Evolutionary conservation across 768 basidiomycete species (phyloP).

Genomic region (Suillus plorans): DNA sequence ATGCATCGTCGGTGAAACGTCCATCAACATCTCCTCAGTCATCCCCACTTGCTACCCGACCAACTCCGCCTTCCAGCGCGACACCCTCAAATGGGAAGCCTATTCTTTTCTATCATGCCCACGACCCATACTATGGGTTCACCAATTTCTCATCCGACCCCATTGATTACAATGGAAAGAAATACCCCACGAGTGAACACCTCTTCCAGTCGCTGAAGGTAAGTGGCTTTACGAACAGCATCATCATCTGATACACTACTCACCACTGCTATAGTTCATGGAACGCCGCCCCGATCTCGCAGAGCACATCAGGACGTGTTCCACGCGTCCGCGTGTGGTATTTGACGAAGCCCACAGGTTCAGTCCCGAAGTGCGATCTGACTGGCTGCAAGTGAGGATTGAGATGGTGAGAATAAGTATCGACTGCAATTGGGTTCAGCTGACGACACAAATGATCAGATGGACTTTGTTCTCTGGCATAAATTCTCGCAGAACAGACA

Average conservation of each 20-base stretch:
- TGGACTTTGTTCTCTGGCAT: conserved; percentile 39
- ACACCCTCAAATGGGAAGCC: conserved; percentile 13
- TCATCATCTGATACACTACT: background rate
- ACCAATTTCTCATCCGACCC: conserved; percentile 45
- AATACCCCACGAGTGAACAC: conserved; percentile 48
- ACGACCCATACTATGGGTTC: conserved; percentile 38
- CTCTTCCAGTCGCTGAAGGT: conserved; percentile 48
- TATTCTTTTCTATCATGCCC: conserved; percentile 32
- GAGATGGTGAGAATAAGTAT: conserved; percentile 26
- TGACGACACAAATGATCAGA: conserved; percentile 17
- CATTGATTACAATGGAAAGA: conserved; percentile 37
- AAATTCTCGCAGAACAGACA: conserved; percentile 42
- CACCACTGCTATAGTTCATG: conserved; percentile 23
- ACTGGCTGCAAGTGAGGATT: conserved; percentile 33
- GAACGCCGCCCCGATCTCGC: conserved; percentile 35
- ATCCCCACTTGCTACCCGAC: background rate
- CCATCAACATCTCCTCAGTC: conserved; percentile 1
- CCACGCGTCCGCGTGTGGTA: conserved; percentile 30
- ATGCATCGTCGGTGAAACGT: background rate
- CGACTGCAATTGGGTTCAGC: background rate
- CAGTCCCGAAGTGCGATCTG: conserved; percentile 35
- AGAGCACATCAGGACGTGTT: conserved; percentile 36
- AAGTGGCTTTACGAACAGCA: conserved; percentile 8
- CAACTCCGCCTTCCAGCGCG: background rate
- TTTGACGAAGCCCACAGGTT: conserved; percentile 36